Evolutionary conservation across 164 flowering plant genomes (phyloP), one percentile per base, ranked within the genome.

Genomic region (Buxus sempervirens): DNA sequence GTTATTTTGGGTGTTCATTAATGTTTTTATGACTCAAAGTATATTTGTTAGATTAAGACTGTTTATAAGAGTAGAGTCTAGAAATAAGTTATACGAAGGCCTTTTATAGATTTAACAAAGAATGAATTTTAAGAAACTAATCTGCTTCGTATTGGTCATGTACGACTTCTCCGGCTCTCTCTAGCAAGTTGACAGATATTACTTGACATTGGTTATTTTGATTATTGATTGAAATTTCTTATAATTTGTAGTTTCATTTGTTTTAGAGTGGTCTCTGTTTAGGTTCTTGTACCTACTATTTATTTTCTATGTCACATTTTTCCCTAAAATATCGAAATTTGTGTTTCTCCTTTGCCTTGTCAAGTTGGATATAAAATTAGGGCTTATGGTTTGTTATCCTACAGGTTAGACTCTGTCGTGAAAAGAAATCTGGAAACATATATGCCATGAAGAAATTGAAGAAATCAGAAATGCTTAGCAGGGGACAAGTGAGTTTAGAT

Each of bases 381-480:
- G 70, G 60, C 70, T 66, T 62, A 62, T 53, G 18, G n/a, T 62
- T 60, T 74, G 64, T 67, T 49, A 25, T 63, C 67, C 45, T 78
- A n/a, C 86, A 91, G 97, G 98, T 94, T 26, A 81, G 93, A 71
- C 73, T 91, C 27, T 91, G 97, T 36, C 80, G 90, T 63, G 97
- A 86, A 75, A 94, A 85, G 77, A 78, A 85, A 64, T 81, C 96
- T 27, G 93, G 96, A 45, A 78, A 82, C 66, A 88, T 94, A 58
- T 91, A 81, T 83, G 98, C 98, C 60, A 94, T 94, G 98, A 94
- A 94, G 75, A 94, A 91, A 76, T 76, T 91, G 83, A 94, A 90
- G 84, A 94, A 94, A 73, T 85, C 95, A 61, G 98, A 94, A 78
- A 94, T 94, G 98, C 84, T 94, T 72, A 87, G 88, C 68, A 79